Percentiles rank a stretch among this genome's conserved stretches.
Conservation (phyloP, 768 basidiomycete genomes). For the Lactarius quietus region DNA sequence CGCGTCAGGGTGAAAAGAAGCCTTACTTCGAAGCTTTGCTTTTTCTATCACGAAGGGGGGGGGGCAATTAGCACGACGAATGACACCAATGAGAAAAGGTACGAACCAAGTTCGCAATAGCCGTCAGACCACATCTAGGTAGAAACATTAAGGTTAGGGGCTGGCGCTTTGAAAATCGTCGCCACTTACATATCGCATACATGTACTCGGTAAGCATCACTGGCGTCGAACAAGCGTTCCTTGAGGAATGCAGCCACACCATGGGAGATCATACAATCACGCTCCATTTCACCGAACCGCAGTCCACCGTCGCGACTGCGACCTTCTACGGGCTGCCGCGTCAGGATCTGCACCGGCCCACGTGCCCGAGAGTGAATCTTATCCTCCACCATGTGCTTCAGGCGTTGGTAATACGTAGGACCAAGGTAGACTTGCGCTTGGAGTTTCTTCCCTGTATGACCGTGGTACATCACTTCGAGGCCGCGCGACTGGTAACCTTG, state of each 20-base stretch:
- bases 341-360: slow-evolving; percentile 97
- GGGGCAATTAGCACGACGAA: slow-evolving; percentile 16
- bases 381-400: slow-evolving; percentile 99
- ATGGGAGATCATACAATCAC: slow-evolving; percentile 99
- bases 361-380: slow-evolving; percentile 98
- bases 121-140: slow-evolving; percentile 85
- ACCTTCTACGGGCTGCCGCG: slow-evolving; percentile 97
- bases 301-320: slow-evolving; percentile 97
- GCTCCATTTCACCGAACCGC: slow-evolving; percentile 99
- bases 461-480: slow-evolving; percentile 97
- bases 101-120: slow-evolving; percentile 90
- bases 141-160: slow-evolving; percentile 20
- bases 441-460: slow-evolving; percentile 96
- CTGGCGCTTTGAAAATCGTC: not conserved
- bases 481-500: slow-evolving; percentile 97
- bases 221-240: slow-evolving; percentile 92
- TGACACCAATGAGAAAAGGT: slow-evolving; percentile 22
- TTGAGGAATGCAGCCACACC: slow-evolving; percentile 98
- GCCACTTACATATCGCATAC: slow-evolving; percentile 87
- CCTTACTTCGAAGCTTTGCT: slow-evolving; percentile 82
- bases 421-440: slow-evolving; percentile 98
- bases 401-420: slow-evolving; percentile 96
- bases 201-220: slow-evolving; percentile 89
- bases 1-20: not conserved
- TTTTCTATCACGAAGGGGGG: slow-evolving; percentile 56